These are phyloP conservation scores for Chlorella sp. DNA, from an alignment of 139 green algal genomes.

Conservation along the genomic window DNA sequence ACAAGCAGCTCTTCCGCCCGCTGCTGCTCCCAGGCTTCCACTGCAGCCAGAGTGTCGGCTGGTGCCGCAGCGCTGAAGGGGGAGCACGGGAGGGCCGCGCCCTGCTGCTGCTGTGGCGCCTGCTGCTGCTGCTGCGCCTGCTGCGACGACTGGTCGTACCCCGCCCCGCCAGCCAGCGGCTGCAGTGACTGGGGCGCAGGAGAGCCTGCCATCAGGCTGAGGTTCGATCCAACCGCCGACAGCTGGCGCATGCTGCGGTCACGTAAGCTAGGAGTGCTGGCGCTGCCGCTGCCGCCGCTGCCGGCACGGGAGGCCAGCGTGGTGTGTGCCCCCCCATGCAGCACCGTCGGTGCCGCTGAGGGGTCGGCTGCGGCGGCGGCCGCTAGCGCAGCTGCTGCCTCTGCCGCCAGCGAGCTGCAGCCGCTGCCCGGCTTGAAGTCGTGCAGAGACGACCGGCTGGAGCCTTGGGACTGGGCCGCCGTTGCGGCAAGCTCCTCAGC, in stretches of 20 bases:
- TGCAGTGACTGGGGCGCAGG: too few species aligned
- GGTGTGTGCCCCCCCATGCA: neutral
- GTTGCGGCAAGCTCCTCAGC: too few species aligned
- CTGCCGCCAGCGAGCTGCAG: neutral
- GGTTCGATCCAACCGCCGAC: too few species aligned
- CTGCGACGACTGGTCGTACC: too few species aligned
- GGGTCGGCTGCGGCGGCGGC: neutral
- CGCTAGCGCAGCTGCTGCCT: neutral
- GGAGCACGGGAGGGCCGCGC: neutral
- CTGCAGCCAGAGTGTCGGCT: neutral
- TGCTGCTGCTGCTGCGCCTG: neutral
- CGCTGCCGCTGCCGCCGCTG: neutral
- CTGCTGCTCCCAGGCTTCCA: neutral
- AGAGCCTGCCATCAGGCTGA: too few species aligned
- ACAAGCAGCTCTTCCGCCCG: neutral
- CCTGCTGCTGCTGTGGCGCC: neutral
- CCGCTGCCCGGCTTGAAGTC: too few species aligned
- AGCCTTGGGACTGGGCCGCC: too few species aligned
- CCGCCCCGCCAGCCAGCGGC: too few species aligned
- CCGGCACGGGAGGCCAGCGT: neutral
- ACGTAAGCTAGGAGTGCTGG: too few species aligned
- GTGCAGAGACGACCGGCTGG: too few species aligned
- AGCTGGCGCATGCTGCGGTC: too few species aligned
- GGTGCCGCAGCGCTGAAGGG: neutral
- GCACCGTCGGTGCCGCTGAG: neutral